Base-by-base conservation (phyloP, 805 yeast genomes). In the Candida succiphila region DNA sequence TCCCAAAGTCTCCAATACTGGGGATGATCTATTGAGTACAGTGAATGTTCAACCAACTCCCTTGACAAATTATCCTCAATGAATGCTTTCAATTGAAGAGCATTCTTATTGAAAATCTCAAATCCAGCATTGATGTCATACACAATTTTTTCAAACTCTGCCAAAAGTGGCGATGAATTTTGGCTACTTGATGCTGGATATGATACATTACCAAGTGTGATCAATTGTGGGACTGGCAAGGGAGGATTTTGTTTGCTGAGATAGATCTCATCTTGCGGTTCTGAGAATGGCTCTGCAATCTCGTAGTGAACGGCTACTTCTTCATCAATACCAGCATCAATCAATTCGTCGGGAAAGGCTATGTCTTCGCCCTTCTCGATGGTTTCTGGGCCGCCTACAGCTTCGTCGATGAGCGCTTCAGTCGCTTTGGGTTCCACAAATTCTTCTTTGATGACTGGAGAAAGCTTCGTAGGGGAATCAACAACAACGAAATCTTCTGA, bases 101-200 rank as follows among this genome's bases (percentile, higher is more conserved):
- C 29, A 30, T 58, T 58, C 29, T 34, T 32, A 3, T 36, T 25
- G 23, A 59, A 29, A 7, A 53, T 37, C 12, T 37, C 41, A 19
- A 58, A 41, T 20, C 56, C 51, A 8, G 59, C 52, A 8, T 54
- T 56, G 1, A 45, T 41, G 33, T 52, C 58, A 32, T 53, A 54
- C 13, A 42, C 34, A 17, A 54, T 34, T 34, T 45, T 47, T 24
- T 49, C 49, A 45, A 58, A 45, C 32, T 49, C 52, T 2, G 35
- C 31, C 6, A 41, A 36, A 18, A 52, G 30, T 5, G 44, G 37
- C n/a, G 47, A 27, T 13, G 39, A 15, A n/a, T n/a, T n/a, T n/a
- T n/a, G n/a, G n/a, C n/a, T n/a, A 9, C 25, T 26, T 7, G 38
- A 30, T 5, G 42, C 15, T 16, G 31, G 26, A 36, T 53, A 53